Conservation (phyloP, 2,329 filamentous ascomycete species). For the Amauroascus verrucosus region DNA sequence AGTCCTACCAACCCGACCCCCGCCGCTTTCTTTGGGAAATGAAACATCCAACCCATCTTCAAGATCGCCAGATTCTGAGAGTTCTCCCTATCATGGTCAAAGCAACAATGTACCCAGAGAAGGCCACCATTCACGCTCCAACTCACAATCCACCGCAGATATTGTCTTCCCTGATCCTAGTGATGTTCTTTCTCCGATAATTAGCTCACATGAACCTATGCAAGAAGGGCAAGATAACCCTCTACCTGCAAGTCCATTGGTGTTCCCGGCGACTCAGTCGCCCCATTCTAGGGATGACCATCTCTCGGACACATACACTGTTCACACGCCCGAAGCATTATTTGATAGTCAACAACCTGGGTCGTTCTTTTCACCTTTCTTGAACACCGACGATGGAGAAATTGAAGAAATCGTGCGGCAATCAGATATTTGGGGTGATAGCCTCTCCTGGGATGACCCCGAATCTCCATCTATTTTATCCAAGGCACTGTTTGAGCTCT, state of each 20-base stretch:
- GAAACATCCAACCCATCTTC: background rate
- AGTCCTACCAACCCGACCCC: background rate
- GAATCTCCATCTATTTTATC: background rate
- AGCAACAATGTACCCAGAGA: background rate
- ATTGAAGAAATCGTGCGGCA: slow-evolving; percentile 47
- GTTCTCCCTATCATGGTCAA: background rate
- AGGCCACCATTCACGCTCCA: background rate
- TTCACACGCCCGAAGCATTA: background rate
- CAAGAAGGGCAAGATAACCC: background rate
- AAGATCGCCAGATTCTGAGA: background rate
- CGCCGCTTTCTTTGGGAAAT: background rate
- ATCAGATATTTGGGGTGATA: slow-evolving; percentile 23
- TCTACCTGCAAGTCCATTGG: background rate
- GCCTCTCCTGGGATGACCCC: background rate
- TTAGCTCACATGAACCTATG: background rate
- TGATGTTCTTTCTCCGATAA: background rate
- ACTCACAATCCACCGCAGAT: background rate
- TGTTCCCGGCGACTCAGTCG: background rate
- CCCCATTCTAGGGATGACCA: background rate
- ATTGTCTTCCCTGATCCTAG: background rate
- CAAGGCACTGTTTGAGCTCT: background rate
- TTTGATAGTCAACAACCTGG: background rate
- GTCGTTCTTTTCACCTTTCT: background rate
- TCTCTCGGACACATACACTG: slow-evolving; percentile 2
- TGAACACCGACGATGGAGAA: slow-evolving; percentile 32